These are phyloP conservation scores for Scortechinia acanthostroma DNA, from an alignment of 2,329 filamentous ascomycete species.

Conservation along the genomic window DNA sequence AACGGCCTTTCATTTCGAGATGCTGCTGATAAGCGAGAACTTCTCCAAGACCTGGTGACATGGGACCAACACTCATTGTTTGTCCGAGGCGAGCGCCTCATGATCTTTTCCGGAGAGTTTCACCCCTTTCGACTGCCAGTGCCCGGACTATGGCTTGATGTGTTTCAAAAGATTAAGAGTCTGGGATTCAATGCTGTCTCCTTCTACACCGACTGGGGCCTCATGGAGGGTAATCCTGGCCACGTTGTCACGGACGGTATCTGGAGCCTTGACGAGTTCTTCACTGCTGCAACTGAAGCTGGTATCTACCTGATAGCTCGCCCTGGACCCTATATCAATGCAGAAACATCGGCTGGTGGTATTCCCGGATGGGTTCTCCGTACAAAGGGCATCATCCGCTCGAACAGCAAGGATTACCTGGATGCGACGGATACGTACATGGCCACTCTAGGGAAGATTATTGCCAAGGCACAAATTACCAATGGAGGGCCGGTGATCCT, in stretches of 20 bases:
- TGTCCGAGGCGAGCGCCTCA: conserved; percentile 61
- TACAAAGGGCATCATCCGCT: background rate
- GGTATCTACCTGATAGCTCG: conserved; percentile 15
- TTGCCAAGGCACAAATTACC: background rate
- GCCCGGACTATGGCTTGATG: conserved; percentile 23
- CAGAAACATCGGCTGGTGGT: conserved; percentile 4
- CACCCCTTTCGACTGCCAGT: conserved; percentile 54
- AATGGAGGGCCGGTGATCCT: background rate
- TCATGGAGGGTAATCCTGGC: conserved; percentile 5
- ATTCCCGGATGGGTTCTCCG: background rate
- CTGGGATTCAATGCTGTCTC: conserved; percentile 8
- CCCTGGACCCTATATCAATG: conserved; percentile 14
- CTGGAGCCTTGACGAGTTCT: conserved; percentile 9
- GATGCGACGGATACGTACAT: background rate
- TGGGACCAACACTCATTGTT: conserved; percentile 70
- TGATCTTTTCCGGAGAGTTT: conserved; percentile 69
- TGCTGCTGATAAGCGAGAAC: no score
- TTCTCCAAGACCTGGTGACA: conserved; percentile 44
- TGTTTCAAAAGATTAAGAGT: conserved; percentile 8
- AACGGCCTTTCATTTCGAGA: no score
- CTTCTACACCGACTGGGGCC: conserved; percentile 9
- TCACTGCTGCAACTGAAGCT: conserved; percentile 14
- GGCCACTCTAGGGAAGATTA: background rate
- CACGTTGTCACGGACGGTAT: conserved; percentile 6
- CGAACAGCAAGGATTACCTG: background rate